phyloP scores from a whole-genome alignment of 164 flowering plant genomes.

The Platanus orientalis region DNA sequence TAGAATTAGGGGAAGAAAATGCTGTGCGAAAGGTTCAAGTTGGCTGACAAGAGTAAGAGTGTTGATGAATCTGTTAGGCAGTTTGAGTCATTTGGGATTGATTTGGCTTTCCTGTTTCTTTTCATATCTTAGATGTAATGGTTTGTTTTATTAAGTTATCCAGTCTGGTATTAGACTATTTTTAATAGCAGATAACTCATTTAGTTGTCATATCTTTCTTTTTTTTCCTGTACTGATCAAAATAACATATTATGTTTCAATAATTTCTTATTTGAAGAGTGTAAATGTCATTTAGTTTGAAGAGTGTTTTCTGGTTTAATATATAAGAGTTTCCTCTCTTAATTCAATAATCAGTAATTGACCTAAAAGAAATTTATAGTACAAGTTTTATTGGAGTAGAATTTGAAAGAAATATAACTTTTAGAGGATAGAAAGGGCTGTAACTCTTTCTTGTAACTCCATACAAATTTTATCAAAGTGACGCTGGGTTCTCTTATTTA shows the following conservation, averaged over 20 bases:
- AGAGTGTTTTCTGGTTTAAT: no score
- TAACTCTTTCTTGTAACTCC: no score
- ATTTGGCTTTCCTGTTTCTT: background rate
- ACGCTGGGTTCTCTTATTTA: no score
- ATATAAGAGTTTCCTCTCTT: no score
- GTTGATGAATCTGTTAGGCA: background rate
- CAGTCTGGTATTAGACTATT: background rate
- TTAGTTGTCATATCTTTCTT: background rate
- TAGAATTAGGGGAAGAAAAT: constrained; percentile 6
- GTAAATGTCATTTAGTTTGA: no score
- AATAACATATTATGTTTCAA: background rate
- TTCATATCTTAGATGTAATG: background rate
- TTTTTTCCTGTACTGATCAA: background rate
- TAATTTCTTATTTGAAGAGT: background rate
- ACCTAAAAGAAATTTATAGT: no score
- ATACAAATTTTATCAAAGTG: no score
- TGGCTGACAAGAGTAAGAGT: constrained; percentile 1
- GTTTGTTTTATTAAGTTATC: background rate
- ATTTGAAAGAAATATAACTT: no score
- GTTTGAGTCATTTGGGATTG: background rate
- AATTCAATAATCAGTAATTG: no score
- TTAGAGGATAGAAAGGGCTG: no score
- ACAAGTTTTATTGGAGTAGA: no score
- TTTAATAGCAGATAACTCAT: background rate
- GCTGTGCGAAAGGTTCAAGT: constrained; percentile 1